Evolutionary conservation across 1,284 basidiomycete species (phyloP).

Genomic region (Dichomitus squalens): DNA sequence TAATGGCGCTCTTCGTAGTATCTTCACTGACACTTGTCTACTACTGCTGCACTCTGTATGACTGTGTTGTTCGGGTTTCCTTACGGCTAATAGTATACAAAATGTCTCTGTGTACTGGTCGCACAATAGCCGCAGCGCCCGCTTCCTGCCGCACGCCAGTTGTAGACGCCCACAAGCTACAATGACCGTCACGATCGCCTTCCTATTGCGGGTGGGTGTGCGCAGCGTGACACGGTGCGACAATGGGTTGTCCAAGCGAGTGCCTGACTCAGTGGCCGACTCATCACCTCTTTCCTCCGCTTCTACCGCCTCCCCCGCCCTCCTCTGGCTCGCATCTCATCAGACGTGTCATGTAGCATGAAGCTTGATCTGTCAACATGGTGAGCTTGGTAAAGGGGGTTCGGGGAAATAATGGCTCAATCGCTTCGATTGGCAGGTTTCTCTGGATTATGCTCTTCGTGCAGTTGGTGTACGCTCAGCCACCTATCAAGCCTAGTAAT

Average conservation of each 20-base stretch:
- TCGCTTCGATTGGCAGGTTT: constrained; percentile 3
- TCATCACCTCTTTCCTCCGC: neutral
- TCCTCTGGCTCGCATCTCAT: neutral
- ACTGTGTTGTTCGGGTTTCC: neutral
- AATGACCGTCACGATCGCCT: neutral
- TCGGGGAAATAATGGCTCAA: too few species aligned
- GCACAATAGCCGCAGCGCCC: neutral
- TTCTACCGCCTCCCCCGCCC: neutral
- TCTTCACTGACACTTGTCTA: neutral
- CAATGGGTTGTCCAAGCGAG: neutral
- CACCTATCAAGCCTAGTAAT: constrained; percentile 3
- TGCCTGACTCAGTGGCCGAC: too few species aligned
- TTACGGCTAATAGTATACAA: neutral
- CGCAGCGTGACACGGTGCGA: neutral
- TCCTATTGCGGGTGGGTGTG: neutral
- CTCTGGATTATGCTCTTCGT: constrained; percentile 11
- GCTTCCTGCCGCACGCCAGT: neutral
- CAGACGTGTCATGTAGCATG: constrained; percentile 18
- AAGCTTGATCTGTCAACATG: constrained; percentile 4
- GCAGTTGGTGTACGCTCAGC: constrained; percentile 9
- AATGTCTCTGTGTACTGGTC: neutral
- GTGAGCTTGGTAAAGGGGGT: neutral
- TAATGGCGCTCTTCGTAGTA: constrained; percentile 7
- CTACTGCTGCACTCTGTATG: neutral
- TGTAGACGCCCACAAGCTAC: too few species aligned